These are phyloP conservation scores for Candida tibetensis DNA, from an alignment of 805 yeast species.

Conservation along the genomic window DNA sequence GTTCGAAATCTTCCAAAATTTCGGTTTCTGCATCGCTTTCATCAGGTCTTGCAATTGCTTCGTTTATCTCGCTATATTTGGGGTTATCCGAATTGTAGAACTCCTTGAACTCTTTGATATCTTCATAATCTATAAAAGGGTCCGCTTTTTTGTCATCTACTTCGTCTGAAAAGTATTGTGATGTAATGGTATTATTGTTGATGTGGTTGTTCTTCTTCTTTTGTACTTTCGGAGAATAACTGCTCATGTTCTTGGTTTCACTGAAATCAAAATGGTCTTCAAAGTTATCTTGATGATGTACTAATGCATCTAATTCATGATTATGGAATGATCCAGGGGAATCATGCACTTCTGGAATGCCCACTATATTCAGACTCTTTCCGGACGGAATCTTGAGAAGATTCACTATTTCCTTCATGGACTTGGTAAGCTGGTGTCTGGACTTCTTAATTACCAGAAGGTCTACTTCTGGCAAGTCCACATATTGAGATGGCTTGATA, in stretches of 20 bases:
- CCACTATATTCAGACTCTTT: slow-evolving; percentile 16
- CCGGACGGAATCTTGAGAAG: slow-evolving; percentile 30
- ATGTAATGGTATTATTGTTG: slow-evolving; percentile 4
- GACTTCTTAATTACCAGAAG: slow-evolving; percentile 30
- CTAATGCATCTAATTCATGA: slow-evolving; percentile 19
- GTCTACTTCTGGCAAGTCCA: slow-evolving; percentile 33
- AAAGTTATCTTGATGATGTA: slow-evolving; percentile 10
- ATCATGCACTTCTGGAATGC: slow-evolving; percentile 20
- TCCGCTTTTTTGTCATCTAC: background rate
- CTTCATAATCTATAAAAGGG: slow-evolving; percentile 3
- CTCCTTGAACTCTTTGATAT: slow-evolving; percentile 2
- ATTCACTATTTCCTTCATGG: slow-evolving; percentile 35
- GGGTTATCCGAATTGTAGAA: slow-evolving; percentile 5
- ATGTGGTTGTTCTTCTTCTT: slow-evolving; percentile 3
- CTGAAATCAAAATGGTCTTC: slow-evolving; percentile 13
- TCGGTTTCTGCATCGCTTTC: slow-evolving; percentile 32
- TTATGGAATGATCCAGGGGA: slow-evolving; percentile 1
- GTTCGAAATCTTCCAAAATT: slow-evolving; percentile 9
- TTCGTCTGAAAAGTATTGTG: slow-evolving; percentile 7
- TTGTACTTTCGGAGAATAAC: background rate
- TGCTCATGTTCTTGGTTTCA: background rate
- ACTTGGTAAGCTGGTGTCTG: slow-evolving; percentile 30
- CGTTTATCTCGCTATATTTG: background rate
- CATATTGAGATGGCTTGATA: background rate
- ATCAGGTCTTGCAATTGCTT: background rate